These are phyloP conservation scores for Juncus inflexus DNA, from an alignment of 176 grass and related monocot species.

Conservation along the genomic window DNA sequence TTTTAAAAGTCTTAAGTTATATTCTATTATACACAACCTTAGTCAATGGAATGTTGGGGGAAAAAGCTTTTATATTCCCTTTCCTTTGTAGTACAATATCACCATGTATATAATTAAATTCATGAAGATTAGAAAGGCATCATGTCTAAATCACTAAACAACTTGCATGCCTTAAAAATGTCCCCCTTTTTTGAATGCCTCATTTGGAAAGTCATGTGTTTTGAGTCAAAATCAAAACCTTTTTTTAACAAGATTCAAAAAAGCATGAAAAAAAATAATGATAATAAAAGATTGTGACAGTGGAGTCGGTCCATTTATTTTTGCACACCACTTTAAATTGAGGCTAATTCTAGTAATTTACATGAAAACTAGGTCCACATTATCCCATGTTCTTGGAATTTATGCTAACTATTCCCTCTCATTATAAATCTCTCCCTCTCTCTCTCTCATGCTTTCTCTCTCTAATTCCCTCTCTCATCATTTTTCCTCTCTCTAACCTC, in stretches of 20 bases:
- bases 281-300: constrained; percentile 30
- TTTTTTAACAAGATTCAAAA: constrained; percentile 3
- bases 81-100: constrained; percentile 1
- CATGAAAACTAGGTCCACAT: constrained; percentile 25
- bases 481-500: constrained; percentile 27
- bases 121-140: constrained; percentile 7
- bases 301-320: constrained; percentile 22
- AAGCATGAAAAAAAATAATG: not conserved
- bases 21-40: constrained; percentile 13
- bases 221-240: constrained; percentile 24
- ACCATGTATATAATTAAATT: constrained; percentile 15
- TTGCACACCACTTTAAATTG: constrained; percentile 13
- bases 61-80: not conserved
- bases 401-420: not conserved
- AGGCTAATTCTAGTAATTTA: constrained; percentile 21
- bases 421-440: not conserved
- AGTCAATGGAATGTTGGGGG: constrained; percentile 24
- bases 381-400: constrained; percentile 33
- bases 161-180: constrained; percentile 25
- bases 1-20: not conserved
- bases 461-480: constrained; percentile 1
- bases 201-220: constrained; percentile 25
- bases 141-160: constrained; percentile 35
- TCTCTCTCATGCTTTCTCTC: constrained; percentile 25
- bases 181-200: constrained; percentile 15